Conservation (phyloP, 2,329 filamentous ascomycete genomes). For the Chrysoporthe austroafricana region DNA sequence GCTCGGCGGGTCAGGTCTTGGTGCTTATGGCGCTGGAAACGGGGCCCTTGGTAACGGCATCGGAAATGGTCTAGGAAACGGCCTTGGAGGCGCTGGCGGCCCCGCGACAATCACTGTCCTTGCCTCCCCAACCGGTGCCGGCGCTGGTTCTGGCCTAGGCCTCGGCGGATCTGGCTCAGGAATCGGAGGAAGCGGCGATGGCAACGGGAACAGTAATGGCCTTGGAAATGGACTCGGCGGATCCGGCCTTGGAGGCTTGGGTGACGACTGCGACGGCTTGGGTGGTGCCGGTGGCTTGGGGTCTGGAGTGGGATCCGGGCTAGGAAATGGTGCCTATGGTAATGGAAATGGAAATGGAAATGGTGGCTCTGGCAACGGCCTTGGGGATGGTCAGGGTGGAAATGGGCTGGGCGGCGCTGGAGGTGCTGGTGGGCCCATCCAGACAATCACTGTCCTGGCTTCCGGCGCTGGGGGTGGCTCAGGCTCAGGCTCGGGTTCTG, state of each 20-base stretch:
- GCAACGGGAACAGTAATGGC: slow-evolving; percentile 8
- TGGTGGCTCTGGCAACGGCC: neutral
- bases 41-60: neutral
- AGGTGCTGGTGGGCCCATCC: slow-evolving; percentile 15
- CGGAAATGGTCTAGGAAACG: slow-evolving; percentile 21
- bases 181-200: neutral
- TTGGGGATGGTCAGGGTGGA: neutral
- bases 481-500: neutral
- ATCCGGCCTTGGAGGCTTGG: slow-evolving; percentile 11
- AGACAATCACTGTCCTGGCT: slow-evolving; percentile 21
- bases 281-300: slow-evolving; percentile 16
- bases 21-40: neutral
- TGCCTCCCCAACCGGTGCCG: slow-evolving; percentile 19
- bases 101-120: slow-evolving; percentile 25
- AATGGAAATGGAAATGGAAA: neutral
- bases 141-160: slow-evolving; percentile 12
- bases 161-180: slow-evolving; percentile 1
- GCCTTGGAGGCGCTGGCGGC: slow-evolving; percentile 17
- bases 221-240: slow-evolving; percentile 17
- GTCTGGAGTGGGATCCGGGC: slow-evolving; percentile 2
- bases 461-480: slow-evolving; percentile 13
- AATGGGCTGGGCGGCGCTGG: slow-evolving; percentile 9
- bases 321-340: slow-evolving; percentile 5
- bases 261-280: slow-evolving; percentile 9
- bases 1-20: neutral